Conservation (phyloP, 2,329 filamentous ascomycete genomes). For the Phoma sp. region DNA sequence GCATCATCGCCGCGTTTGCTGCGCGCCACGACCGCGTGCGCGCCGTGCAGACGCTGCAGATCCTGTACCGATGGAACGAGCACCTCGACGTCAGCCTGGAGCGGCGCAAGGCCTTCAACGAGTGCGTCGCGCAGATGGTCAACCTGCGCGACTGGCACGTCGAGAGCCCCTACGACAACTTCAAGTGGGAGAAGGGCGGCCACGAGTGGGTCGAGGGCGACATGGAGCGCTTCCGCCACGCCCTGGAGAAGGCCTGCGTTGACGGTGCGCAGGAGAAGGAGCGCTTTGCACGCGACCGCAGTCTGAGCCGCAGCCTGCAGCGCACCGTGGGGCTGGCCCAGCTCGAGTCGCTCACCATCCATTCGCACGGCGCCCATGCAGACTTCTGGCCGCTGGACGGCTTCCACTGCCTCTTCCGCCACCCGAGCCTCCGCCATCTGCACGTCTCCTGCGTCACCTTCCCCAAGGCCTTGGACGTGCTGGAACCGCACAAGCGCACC, state of each 20-base stretch:
- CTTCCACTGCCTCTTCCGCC: conserved; percentile 46
- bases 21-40: conserved; percentile 34
- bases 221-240: conserved; percentile 41
- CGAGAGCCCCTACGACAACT: conserved; percentile 48
- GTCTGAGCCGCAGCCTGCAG: conserved; percentile 19
- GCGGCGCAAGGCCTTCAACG: conserved; percentile 37
- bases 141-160: conserved; percentile 42
- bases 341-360: conserved; percentile 41
- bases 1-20: conserved; percentile 37
- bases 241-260: conserved; percentile 36
- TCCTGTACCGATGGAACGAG: conserved; percentile 38
- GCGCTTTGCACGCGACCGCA: conserved; percentile 21
- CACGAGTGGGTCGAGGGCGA: conserved; percentile 43
- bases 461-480: conserved; percentile 25
- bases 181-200: conserved; percentile 37
- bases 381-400: conserved; percentile 44
- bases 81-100: conserved; percentile 30
- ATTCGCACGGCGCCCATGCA: conserved; percentile 41
- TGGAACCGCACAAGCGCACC: conserved; percentile 25
- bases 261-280: conserved; percentile 24
- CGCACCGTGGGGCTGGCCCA: conserved; percentile 35
- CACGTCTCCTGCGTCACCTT: conserved; percentile 44
- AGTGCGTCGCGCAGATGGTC: conserved; percentile 38
- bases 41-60: conserved; percentile 42
- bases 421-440: conserved; percentile 42